A percentile compares a stretch with the other conserved stretches of the same genome.
Evolutionary conservation across 495 filamentous ascomycete species (phyloP).

Genomic region (Neurospora intermedia): DNA sequence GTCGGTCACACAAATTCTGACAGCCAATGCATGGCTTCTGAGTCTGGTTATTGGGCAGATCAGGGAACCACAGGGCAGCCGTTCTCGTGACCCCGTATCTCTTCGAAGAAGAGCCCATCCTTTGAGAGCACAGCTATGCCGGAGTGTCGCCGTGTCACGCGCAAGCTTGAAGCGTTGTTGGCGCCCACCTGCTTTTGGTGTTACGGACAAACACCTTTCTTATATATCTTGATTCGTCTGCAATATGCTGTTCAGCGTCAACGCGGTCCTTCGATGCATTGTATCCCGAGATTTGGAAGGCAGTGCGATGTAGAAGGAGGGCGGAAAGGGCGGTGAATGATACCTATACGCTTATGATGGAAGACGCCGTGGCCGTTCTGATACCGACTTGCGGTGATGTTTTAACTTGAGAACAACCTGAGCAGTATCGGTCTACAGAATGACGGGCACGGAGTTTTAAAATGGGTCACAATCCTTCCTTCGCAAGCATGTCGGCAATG

Average conservation of each 20-base stretch:
- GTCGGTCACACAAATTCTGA: background rate
- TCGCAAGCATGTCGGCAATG: slow-evolving; percentile 77
- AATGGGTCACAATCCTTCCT: slow-evolving; percentile 47
- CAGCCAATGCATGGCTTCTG: background rate
- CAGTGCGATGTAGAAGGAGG: background rate
- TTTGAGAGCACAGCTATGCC: background rate
- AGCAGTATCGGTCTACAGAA: background rate
- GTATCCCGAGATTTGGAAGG: background rate
- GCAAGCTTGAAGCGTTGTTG: background rate
- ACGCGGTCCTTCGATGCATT: background rate
- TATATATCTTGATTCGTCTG: background rate
- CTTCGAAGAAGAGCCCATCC: background rate
- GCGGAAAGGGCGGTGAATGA: background rate
- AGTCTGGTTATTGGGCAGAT: background rate
- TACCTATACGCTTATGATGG: background rate
- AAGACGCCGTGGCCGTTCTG: background rate
- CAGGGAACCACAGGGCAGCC: background rate
- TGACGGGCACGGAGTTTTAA: background rate
- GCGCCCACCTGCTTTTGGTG: background rate
- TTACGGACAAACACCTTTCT: background rate
- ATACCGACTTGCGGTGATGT: background rate
- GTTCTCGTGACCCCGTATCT: background rate
- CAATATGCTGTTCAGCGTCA: background rate
- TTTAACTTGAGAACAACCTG: background rate
- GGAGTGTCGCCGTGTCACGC: background rate